Conservation (phyloP, 2,329 filamentous ascomycete species). For the Arachnomyces sp. region DNA sequence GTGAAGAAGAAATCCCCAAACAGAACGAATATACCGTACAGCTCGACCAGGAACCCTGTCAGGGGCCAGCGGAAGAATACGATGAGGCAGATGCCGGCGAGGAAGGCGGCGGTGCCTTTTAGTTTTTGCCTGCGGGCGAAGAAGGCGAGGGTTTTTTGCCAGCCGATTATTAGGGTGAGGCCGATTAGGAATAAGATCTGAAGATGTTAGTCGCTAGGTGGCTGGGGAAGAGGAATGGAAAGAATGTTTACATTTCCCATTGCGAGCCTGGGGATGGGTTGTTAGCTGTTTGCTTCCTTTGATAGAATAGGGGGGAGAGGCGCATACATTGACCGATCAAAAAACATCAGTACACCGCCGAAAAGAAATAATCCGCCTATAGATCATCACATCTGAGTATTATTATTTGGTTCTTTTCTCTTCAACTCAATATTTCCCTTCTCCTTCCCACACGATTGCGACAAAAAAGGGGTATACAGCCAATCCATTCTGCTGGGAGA, state of each 20-base stretch:
- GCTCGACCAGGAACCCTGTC: constrained; percentile 79
- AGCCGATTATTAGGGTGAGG: constrained; percentile 89
- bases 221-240: constrained; percentile 5
- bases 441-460: too few species aligned
- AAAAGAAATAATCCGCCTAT: constrained; percentile 89
- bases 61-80: constrained; percentile 83
- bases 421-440: too few species aligned
- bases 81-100: constrained; percentile 74
- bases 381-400: constrained; percentile 8
- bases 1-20: constrained; percentile 97
- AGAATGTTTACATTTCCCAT: constrained; percentile 77
- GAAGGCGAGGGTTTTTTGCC: constrained; percentile 84
- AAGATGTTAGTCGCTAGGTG: constrained; percentile 8
- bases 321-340: constrained; percentile 86
- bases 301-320: constrained; percentile 3
- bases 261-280: constrained; percentile 58
- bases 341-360: constrained; percentile 91
- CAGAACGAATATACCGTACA: constrained; percentile 85
- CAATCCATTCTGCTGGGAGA: neutral
- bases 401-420: constrained; percentile 11
- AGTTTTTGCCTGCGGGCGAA: constrained; percentile 91
- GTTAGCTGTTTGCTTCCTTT: neutral
- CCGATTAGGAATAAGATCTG: constrained; percentile 97
- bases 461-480: neutral
- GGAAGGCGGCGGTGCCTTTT: constrained; percentile 84